These are phyloP conservation scores for Mortierella sp. DNA, from an alignment of 371 early-diverging fungal genomes.

Conservation along the genomic window DNA sequence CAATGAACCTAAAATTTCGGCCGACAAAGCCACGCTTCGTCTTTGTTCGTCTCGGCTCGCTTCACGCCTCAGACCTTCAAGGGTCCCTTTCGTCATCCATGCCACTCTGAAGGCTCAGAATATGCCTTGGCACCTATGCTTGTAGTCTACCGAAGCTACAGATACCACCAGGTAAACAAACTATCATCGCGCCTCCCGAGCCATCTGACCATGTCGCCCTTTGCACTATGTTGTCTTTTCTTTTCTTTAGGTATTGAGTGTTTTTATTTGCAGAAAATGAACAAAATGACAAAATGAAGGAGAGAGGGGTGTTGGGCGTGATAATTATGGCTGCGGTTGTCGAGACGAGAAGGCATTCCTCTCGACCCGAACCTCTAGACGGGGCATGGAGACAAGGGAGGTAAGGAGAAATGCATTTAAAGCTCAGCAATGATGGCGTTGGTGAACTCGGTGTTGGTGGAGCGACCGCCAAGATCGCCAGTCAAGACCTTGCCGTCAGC, in stretches of 20 bases:
- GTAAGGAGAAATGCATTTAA: slow-evolving; percentile 20
- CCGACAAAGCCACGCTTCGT: slow-evolving; percentile 11
- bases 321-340: slow-evolving; percentile 20
- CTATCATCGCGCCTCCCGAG: not conserved
- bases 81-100: not conserved
- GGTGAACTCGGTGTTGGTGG: slow-evolving; percentile 95
- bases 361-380: slow-evolving; percentile 15
- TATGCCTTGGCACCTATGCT: not conserved
- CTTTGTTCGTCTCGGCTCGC: slow-evolving; percentile 26
- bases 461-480: slow-evolving; percentile 94
- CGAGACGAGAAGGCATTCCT: not conserved
- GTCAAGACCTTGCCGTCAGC: slow-evolving; percentile 93
- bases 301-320: slow-evolving; percentile 6
- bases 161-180: not conserved
- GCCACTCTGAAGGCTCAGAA: not conserved
- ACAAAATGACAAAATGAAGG: slow-evolving; percentile 16
- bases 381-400: not conserved
- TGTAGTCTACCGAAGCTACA: not conserved
- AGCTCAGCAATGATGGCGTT: slow-evolving; percentile 81
- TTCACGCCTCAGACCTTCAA: not conserved
- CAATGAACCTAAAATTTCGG: slow-evolving; percentile 17
- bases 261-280: slow-evolving; percentile 35
- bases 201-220: not conserved
- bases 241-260: slow-evolving; percentile 11
- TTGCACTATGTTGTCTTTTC: not conserved